phyloP scores from a whole-genome alignment of 192 early-diverging fungal genomes.

The Coemansia erecta region DNA sequence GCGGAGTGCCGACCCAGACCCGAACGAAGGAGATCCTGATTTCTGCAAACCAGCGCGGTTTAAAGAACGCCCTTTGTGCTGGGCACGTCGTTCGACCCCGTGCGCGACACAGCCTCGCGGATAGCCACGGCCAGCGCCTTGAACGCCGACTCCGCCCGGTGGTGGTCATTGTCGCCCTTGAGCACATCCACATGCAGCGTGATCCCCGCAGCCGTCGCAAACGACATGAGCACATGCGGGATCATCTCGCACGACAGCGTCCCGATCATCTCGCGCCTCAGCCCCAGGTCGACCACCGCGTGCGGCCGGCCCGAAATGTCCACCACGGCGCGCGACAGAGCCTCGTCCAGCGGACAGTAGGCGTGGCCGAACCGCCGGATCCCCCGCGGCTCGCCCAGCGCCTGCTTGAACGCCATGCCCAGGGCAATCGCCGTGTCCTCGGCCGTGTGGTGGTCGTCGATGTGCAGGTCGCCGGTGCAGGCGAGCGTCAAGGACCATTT shows the following conservation, averaged over 20 bases:
- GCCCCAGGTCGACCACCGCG: conserved; percentile 75
- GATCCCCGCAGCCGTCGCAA: conserved; percentile 87
- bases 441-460: conserved; percentile 98
- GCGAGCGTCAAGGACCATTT: conserved; percentile 83
- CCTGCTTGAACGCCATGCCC: conserved; percentile 90
- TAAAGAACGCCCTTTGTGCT: conserved; percentile 92
- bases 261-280: conserved; percentile 92
- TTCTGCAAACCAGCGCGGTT: conserved; percentile 1
- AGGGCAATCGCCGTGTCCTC: conserved; percentile 95
- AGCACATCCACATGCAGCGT: conserved; percentile 96
- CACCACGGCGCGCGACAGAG: conserved; percentile 89
- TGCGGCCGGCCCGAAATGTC: conserved; percentile 95
- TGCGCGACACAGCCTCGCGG: conserved; percentile 77
- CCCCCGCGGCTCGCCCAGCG: conserved; percentile 81
- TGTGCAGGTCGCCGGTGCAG: conserved; percentile 92
- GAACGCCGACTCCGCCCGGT: conserved; percentile 93
- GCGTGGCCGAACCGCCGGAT: conserved; percentile 93
- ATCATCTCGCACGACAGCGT: conserved; percentile 95
- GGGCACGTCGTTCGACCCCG: conserved; percentile 87
- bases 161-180: conserved; percentile 96
- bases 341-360: conserved; percentile 96
- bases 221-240: conserved; percentile 91
- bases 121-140: conserved; percentile 97
- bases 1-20: too few species aligned
- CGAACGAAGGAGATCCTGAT: too few species aligned